These are phyloP conservation scores for Wickerhamiella bombiphila DNA, from an alignment of 805 yeast species.

Conservation along the genomic window DNA sequence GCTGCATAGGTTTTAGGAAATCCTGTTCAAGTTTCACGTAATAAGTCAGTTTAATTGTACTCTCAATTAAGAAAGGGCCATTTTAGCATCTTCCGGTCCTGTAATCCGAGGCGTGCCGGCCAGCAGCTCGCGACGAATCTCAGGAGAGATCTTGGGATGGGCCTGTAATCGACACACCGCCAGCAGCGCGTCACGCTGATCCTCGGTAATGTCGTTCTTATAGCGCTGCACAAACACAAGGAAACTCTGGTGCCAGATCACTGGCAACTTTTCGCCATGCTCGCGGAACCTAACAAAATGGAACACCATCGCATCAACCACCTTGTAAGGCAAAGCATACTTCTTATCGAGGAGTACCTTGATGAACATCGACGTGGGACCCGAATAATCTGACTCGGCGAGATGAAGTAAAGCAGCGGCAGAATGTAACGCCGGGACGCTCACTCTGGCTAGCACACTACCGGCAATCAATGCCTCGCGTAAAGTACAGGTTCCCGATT, in stretches of 20 bases:
- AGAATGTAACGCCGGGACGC: constrained; percentile 90
- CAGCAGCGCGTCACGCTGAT: constrained; percentile 84
- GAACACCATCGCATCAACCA: constrained; percentile 84
- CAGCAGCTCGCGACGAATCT: constrained; percentile 79
- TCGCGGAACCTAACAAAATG: constrained; percentile 81
- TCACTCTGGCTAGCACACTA: constrained; percentile 73
- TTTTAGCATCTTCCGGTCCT: too few species aligned
- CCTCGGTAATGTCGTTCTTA: constrained; percentile 96
- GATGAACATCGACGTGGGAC: constrained; percentile 82
- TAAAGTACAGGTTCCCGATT: constrained; percentile 63
- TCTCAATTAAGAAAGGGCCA: too few species aligned
- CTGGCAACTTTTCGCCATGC: constrained; percentile 51
- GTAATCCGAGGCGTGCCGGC: constrained; percentile 52
- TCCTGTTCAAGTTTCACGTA: too few species aligned
- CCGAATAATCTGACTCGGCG: constrained; percentile 66
- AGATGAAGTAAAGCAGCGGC: constrained; percentile 86
- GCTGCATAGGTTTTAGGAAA: too few species aligned
- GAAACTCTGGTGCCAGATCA: constrained; percentile 96
- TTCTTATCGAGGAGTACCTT: constrained; percentile 82
- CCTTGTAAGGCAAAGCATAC: constrained; percentile 93
- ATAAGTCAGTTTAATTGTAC: too few species aligned
- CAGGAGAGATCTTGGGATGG: constrained; percentile 83
- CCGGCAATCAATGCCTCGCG: constrained; percentile 94
- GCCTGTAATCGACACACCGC: constrained; percentile 84
- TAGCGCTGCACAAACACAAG: constrained; percentile 89